Base-by-base conservation (phyloP, 441 rosid species). In the Populus hybrid region DNA sequence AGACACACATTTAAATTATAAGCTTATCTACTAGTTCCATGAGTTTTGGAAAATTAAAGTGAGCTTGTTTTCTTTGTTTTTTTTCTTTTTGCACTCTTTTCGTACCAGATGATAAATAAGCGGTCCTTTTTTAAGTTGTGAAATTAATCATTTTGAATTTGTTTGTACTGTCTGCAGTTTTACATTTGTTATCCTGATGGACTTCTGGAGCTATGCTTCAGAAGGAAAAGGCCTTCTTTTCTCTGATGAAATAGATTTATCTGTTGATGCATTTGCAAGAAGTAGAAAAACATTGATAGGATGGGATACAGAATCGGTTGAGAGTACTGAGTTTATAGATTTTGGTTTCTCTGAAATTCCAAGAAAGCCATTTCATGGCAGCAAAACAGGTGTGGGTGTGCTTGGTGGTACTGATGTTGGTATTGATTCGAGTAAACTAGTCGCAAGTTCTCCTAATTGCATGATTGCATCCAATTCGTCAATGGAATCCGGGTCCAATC, bases 121-220 rank as follows among this genome's bases (percentile, higher is more conserved):
- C 12, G 18, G 12, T 64, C 31, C 6, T 64, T 26, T 64, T 64
- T 14, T 29, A 29, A 59, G 8, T 59, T 70, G 36, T 73, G 76
- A 21, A 24, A 69, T 80, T 78, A 29, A 66, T 53, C 61, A 18
- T 18, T 24, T 73, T 64, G 16, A 20, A 73, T 14, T 64, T 33
- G 38, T 63, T 35, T 29, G 45, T 18, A 18, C 36, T 67, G 59
- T 74, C 68, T 24, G 84, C 78, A 68, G 76, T 80, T 75, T 74
- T 64, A 26, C 53, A 59, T 72, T 61, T 72, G 24, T 53, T 79
- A 42, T 78, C 69, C 68, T 35, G 73, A 90, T 90, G 94, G 97
- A 92, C 74, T 86, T 89, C 71, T 90, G 94, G 97, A 86, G 86
- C 79, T 88, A 79, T 78, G 73, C 75, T 59, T 64, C 83, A 33